Conservation (phyloP, 2,329 filamentous ascomycete species). For the Falciphora oryzae region DNA sequence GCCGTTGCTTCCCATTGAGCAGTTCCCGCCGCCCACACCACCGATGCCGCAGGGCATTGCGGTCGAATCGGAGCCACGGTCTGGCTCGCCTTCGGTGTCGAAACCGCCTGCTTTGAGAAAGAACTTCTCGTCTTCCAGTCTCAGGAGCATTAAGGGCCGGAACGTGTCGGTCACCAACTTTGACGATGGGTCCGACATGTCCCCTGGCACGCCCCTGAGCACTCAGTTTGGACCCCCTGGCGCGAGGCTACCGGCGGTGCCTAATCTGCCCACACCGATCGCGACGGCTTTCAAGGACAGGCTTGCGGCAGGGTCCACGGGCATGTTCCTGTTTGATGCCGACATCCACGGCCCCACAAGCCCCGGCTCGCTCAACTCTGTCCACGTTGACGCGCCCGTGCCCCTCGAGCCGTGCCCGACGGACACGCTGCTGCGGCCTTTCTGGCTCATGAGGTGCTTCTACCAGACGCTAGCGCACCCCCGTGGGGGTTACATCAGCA, state of each 20-base stretch:
- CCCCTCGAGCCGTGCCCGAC: conserved; percentile 88
- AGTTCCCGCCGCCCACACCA: conserved; percentile 26
- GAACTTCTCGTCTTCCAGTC: conserved; percentile 64
- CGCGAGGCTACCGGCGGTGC: conserved; percentile 48
- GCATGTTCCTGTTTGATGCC: conserved; percentile 76
- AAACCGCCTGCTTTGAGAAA: conserved; percentile 48
- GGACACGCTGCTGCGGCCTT: conserved; percentile 83
- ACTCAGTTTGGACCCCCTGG: conserved; percentile 51
- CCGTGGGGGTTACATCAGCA: conserved; percentile 85
- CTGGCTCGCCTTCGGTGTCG: conserved; percentile 46
- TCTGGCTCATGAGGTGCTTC: conserved; percentile 94
- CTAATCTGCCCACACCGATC: conserved; percentile 63
- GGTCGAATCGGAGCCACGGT: conserved; percentile 33
- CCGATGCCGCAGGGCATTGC: conserved; percentile 24
- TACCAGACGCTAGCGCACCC: conserved; percentile 91
- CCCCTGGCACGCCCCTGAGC: conserved; percentile 69
- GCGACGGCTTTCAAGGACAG: conserved; percentile 56
- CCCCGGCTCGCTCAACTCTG: conserved; percentile 57
- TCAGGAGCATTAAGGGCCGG: conserved; percentile 66
- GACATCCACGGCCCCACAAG: conserved; percentile 64
- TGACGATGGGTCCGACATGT: conserved; percentile 59
- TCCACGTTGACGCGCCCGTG: conserved; percentile 56
- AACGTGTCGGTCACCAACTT: conserved; percentile 63
- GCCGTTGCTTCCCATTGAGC: conserved; percentile 24
- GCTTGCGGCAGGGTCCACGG: conserved; percentile 50